A percentile compares a stretch with the other conserved stretches of the same genome.
Conservation (phyloP, 768 basidiomycete species). For the Austroboletus eburneus region DNA sequence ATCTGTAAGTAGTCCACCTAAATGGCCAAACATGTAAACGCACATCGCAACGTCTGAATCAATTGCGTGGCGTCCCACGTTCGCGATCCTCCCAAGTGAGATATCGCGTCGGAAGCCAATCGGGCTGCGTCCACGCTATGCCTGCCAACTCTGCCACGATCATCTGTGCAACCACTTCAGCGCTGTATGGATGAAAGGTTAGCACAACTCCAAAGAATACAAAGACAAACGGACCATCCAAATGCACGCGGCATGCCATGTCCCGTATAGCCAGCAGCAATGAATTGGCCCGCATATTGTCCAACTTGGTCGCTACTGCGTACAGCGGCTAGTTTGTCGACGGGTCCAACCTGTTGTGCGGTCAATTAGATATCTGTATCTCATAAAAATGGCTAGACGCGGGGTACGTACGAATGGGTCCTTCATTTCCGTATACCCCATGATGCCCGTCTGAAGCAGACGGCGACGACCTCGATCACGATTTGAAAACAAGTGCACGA, state of each 20-base stretch:
- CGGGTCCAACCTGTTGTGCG: slow-evolving; percentile 54
- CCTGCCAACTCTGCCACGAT: slow-evolving; percentile 45
- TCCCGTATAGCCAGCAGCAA: slow-evolving; percentile 69
- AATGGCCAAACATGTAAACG: too few species aligned
- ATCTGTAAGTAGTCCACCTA: too few species aligned
- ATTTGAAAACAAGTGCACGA: not conserved
- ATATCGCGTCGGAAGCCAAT: slow-evolving; percentile 61
- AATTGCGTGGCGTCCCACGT: not conserved
- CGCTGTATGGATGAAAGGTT: slow-evolving; percentile 15
- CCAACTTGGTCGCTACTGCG: slow-evolving; percentile 15
- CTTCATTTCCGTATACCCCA: slow-evolving; percentile 60
- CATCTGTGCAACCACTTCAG: slow-evolving; percentile 59
- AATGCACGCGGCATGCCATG: slow-evolving; percentile 81
- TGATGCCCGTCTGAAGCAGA: slow-evolving; percentile 66
- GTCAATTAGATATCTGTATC: too few species aligned
- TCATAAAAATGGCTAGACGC: not conserved
- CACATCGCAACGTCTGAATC: too few species aligned
- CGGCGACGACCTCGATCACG: not conserved
- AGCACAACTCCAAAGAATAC: too few species aligned
- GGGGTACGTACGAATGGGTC: slow-evolving; percentile 60
- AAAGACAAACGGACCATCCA: slow-evolving; percentile 41
- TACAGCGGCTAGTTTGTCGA: slow-evolving; percentile 30
- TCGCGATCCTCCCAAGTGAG: slow-evolving; percentile 33
- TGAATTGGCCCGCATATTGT: slow-evolving; percentile 55
- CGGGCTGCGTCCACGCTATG: slow-evolving; percentile 46